Evolutionary conservation across 192 early-diverging fungal species (phyloP).

Genomic region (Chytriomyces hyalinus): DNA sequence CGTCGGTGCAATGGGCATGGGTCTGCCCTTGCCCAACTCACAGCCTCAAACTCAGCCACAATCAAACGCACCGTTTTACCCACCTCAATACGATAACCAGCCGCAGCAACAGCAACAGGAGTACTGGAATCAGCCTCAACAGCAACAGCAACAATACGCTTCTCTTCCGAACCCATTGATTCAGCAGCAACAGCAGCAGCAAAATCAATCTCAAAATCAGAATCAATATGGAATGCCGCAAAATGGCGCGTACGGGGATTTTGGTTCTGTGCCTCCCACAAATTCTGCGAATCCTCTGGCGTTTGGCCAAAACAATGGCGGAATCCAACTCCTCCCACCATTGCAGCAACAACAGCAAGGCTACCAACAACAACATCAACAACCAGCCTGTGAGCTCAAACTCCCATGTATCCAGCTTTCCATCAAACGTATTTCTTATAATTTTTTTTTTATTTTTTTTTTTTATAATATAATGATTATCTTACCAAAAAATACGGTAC

Average conservation of each 20-base stretch:
- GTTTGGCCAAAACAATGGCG: neutral
- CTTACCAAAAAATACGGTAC: slow-evolving; percentile 15
- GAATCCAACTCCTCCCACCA: slow-evolving; percentile 12
- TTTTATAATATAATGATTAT: neutral
- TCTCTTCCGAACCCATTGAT: neutral
- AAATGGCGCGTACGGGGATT: neutral
- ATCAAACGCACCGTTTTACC: neutral
- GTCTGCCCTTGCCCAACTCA: neutral
- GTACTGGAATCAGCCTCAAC: slow-evolving; percentile 5
- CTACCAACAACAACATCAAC: neutral
- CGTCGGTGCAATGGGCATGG: neutral
- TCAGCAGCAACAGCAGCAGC: neutral
- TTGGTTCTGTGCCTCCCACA: neutral
- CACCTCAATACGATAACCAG: neutral
- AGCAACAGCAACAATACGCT: slow-evolving; percentile 31
- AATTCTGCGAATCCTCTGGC: neutral
- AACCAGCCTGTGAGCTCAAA: slow-evolving; percentile 1
- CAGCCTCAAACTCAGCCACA: slow-evolving; percentile 5
- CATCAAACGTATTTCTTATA: neutral
- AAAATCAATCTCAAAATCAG: slow-evolving; percentile 6
- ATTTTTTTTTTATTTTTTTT: no score
- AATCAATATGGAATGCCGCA: neutral
- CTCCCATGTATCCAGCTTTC: neutral
- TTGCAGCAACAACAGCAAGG: neutral
- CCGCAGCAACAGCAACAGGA: neutral